Evolutionary conservation across 306 rosid genomes (phyloP).

Genomic region (Echinosophora koreensis): DNA sequence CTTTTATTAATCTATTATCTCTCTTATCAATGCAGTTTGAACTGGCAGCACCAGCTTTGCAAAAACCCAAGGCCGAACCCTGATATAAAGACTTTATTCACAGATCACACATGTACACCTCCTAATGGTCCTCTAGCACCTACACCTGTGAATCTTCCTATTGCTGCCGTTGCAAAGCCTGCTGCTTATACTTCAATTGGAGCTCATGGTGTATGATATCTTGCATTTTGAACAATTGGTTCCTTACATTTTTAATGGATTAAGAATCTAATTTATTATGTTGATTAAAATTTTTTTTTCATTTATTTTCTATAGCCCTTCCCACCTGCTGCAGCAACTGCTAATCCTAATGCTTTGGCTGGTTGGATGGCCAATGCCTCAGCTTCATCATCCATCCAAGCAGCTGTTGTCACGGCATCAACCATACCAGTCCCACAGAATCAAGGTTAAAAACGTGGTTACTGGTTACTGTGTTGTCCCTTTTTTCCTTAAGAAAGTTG

Average conservation of each 20-base stretch:
- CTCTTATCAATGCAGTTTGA: slow-evolving; percentile 69
- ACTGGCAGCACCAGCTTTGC: slow-evolving; percentile 97
- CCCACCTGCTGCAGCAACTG: slow-evolving; percentile 71
- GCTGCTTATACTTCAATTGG: slow-evolving; percentile 76
- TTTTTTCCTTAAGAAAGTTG: background rate
- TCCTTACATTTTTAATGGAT: slow-evolving; percentile 10
- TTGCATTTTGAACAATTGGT: slow-evolving; percentile 48
- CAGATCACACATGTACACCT: slow-evolving; percentile 78
- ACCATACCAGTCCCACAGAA: slow-evolving; percentile 82
- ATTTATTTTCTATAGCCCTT: slow-evolving; percentile 66
- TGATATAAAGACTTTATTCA: slow-evolving; percentile 83
- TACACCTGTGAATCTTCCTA: slow-evolving; percentile 81
- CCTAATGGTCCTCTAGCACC: slow-evolving; percentile 78
- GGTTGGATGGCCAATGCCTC: slow-evolving; percentile 97
- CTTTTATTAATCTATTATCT: slow-evolving; percentile 32
- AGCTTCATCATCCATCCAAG: slow-evolving; percentile 90
- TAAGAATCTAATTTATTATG: slow-evolving; percentile 19
- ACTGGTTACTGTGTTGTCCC: background rate
- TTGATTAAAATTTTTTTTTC: slow-evolving; percentile 37
- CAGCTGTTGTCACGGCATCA: slow-evolving; percentile 90
- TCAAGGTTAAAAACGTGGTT: slow-evolving; percentile 65
- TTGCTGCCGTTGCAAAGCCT: slow-evolving; percentile 82
- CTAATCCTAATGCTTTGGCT: slow-evolving; percentile 84
- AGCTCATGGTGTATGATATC: slow-evolving; percentile 76
- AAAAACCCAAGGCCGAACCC: slow-evolving; percentile 81